Base-by-base conservation (phyloP, 2,329 filamentous ascomycete species). In the Cercospora sp. region DNA sequence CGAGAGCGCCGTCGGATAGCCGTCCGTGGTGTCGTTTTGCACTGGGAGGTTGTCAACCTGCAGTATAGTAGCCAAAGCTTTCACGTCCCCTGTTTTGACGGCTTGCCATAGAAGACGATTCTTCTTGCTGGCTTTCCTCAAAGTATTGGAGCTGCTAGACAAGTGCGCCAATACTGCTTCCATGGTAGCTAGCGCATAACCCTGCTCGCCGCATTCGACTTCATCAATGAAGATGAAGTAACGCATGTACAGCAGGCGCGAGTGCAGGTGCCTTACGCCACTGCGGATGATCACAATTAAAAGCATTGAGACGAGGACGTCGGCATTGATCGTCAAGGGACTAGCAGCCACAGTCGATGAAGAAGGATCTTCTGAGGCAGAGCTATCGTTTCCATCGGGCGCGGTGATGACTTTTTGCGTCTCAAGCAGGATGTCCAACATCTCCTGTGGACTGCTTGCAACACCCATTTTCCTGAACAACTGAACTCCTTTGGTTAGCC, bases 151-250 rank as follows among this genome's bases (percentile, higher is more conserved):
- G 76, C 96, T 94, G 69, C 89, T 87, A 8, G 90, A 87, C 2
- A 99, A 86, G 77, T 99, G 98, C 1, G 92, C 89, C 36, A 99
- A 80, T 0, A 99, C 95, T 6, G 93, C 95, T 79, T 99, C 95
- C 68, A 98, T 92, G 0, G 95, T 99, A 79, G 94, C 98, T 61
- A 99, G 80, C 0, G 94, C 94, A 79, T 99, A 99, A 8, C 95
- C 95, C 84, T 96, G 90, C 80, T 99, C 95, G 60, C 95, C 95
- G 69, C 89, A 96, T 72, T 99, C 95, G 8, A 99, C 93, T 80
- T 99, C 95, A 74, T 98, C 95, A 61, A 97, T 94, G 79, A 97
- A 99, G 72, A 97, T 95, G 77, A 97, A 99, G 75, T 96, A 93
- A 53, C 94, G 91, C 85, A 98, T 97, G 78, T 98, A 99, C n/a